Percentiles rank a stretch among this genome's conserved stretches.
Evolutionary conservation across 129 eudicot species (phyloP).

Genomic region (Lactuca sativa): DNA sequence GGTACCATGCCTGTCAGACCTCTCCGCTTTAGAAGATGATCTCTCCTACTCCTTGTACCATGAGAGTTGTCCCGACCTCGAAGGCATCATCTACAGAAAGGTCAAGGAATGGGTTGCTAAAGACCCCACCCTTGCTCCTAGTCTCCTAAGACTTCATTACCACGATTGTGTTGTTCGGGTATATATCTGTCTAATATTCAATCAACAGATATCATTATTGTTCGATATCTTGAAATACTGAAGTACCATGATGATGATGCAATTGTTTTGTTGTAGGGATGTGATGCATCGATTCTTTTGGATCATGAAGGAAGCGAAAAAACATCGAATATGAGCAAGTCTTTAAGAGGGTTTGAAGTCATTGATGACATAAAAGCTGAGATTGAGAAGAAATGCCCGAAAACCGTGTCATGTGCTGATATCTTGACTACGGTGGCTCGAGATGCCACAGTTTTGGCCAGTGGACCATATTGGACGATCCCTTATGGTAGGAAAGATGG

Average conservation of each 20-base stretch:
- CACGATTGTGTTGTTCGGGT: constrained; percentile 90
- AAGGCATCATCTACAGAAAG: constrained; percentile 59
- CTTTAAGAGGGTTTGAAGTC: constrained; percentile 75
- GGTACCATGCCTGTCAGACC: constrained; percentile 32
- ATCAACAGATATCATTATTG: not conserved
- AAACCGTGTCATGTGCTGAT: constrained; percentile 83
- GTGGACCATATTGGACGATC: constrained; percentile 74
- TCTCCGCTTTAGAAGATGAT: constrained; percentile 31
- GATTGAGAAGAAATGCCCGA: constrained; percentile 71
- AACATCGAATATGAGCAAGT: constrained; percentile 53
- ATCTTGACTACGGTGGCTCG: constrained; percentile 66
- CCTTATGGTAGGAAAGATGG: constrained; percentile 90
- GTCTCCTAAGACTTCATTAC: constrained; percentile 70
- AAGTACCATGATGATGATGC: not conserved
- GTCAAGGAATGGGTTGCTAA: constrained; percentile 56
- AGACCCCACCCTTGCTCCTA: constrained; percentile 72
- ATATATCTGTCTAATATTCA: not conserved
- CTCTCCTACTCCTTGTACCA: constrained; percentile 55
- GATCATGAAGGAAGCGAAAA: constrained; percentile 76
- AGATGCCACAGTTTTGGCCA: constrained; percentile 65
- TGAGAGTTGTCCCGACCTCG: constrained; percentile 51
- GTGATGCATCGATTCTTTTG: constrained; percentile 77
- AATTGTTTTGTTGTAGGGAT: constrained; percentile 50
- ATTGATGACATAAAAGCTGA: constrained; percentile 74
- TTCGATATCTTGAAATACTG: not conserved